Conservation (phyloP, 768 basidiomycete species). For the Lyophyllum shimeji region DNA sequence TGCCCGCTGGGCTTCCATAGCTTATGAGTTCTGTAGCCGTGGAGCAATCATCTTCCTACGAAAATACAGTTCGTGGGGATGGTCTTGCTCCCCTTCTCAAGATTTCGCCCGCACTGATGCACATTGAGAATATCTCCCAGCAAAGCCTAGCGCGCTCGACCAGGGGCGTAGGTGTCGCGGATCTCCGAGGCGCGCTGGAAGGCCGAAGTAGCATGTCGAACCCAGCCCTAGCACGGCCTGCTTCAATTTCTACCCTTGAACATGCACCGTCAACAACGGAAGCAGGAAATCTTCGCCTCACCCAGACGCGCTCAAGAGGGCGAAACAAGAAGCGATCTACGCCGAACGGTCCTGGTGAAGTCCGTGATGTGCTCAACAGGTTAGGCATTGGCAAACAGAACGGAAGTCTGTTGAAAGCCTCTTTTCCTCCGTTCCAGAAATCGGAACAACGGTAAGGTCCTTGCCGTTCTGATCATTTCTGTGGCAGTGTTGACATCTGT, state of each 20-base stretch:
- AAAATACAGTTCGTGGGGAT: constrained; percentile 60
- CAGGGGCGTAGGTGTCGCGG: constrained; percentile 82
- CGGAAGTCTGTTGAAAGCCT: constrained; percentile 63
- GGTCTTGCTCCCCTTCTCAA: constrained; percentile 74
- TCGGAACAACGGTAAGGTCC: constrained; percentile 30
- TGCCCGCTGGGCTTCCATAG: not conserved
- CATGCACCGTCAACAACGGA: constrained; percentile 54
- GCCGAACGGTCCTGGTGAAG: constrained; percentile 62
- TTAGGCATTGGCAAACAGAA: constrained; percentile 81
- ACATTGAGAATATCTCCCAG: constrained; percentile 86
- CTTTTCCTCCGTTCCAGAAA: constrained; percentile 60
- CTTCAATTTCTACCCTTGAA: constrained; percentile 78
- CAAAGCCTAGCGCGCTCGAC: constrained; percentile 80
- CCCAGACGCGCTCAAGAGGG: constrained; percentile 55
- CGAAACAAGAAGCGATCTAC: constrained; percentile 47
- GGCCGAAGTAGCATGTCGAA: constrained; percentile 84
- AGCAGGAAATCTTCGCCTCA: constrained; percentile 37
- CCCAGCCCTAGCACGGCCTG: constrained; percentile 61
- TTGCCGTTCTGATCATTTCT: not conserved
- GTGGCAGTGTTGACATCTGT: not conserved
- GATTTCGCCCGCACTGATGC: constrained; percentile 85
- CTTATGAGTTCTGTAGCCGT: constrained; percentile 40
- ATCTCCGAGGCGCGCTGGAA: constrained; percentile 86
- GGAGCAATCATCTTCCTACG: constrained; percentile 52
- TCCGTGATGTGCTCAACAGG: constrained; percentile 77